Conservation (phyloP, 257 asterid genomes). For the Verbena officinalis region DNA sequence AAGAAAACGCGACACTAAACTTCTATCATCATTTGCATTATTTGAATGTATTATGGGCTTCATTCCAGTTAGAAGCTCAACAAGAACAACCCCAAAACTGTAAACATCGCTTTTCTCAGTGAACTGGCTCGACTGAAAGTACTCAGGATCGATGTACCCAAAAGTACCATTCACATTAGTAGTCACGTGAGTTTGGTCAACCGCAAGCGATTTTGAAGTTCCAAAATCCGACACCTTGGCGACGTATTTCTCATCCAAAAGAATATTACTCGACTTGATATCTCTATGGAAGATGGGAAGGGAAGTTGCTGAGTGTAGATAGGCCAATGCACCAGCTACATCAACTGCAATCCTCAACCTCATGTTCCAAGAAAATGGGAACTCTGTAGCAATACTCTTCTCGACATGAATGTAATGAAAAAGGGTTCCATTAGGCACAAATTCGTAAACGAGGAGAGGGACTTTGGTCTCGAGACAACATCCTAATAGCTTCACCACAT, state of each 20-base stretch:
- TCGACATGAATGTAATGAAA: constrained; percentile 21
- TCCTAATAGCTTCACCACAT: constrained; percentile 38
- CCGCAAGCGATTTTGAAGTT: constrained; percentile 31
- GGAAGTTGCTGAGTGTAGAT: constrained; percentile 39
- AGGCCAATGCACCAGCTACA: constrained; percentile 34
- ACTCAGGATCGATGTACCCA: constrained; percentile 44
- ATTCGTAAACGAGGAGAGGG: constrained; percentile 25
- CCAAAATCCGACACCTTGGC: constrained; percentile 45
- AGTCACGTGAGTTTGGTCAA: constrained; percentile 38
- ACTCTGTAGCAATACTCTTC: background rate
- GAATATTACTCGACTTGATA: constrained; percentile 43
- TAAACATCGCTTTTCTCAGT: constrained; percentile 37
- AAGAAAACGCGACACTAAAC: constrained; percentile 29
- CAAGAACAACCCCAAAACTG: constrained; percentile 34
- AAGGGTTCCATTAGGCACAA: constrained; percentile 27
- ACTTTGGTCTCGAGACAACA: constrained; percentile 32
- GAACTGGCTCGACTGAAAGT: constrained; percentile 34
- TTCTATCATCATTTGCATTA: constrained; percentile 1
- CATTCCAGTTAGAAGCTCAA: constrained; percentile 30
- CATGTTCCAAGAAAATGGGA: constrained; percentile 30
- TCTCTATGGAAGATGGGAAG: constrained; percentile 45
- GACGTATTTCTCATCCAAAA: constrained; percentile 41
- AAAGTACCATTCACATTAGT: constrained; percentile 44
- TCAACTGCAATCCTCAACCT: constrained; percentile 28
- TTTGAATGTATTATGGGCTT: constrained; percentile 22